Evolutionary conservation across 1,139 yeast genomes (phyloP), one percentile per base, ranked within the genome.

Genomic region (Yamadazyma dendronema): DNA sequence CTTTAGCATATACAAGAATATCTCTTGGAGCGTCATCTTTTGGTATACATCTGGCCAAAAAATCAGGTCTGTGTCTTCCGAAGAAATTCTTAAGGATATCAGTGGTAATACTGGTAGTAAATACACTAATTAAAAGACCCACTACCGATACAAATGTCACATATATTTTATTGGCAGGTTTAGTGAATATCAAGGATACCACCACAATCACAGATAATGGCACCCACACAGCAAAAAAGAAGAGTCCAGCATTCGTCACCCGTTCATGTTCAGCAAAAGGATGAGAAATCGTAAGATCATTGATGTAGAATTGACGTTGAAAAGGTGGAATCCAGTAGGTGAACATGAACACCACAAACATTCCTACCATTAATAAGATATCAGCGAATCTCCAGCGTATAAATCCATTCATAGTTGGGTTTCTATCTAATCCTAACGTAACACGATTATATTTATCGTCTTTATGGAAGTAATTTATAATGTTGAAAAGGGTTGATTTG

Each of bases 11-110:
- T 9, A 78, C 81, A 46, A 77, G 50, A 1, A 66, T 61, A 46
- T 76, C 65, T 7, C 41, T 43, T 1, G 82, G 79, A 0, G 81
- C 57, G 34, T 62, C 77, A 2, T 58, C 59, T n/a, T 51, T 58
- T 37, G 87, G 87, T 7, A 71, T 57, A 57, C 95, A 85, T 46
- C 95, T 71, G 12, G 79, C 81, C 38, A 86, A 59, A 51, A 85
- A 83, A 56, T 86, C 95, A 1, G 95, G 95, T 49, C 95, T 69
- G 38, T 79, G 80, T 54, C 92, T 74, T 1, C 92, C 90, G 40
- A 86, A 75, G 64, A 80, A 74, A 53, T 82, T 79, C 61, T 86
- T 86, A 44, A 84, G 59, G 29, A 74, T 59, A 43, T 76, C 77
- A 0, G 81, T 76, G 25, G 64, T 43, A 4, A 70, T 59, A n/a